Conservation (phyloP, 129 eudicot genomes). For the Sambucus nigra region DNA sequence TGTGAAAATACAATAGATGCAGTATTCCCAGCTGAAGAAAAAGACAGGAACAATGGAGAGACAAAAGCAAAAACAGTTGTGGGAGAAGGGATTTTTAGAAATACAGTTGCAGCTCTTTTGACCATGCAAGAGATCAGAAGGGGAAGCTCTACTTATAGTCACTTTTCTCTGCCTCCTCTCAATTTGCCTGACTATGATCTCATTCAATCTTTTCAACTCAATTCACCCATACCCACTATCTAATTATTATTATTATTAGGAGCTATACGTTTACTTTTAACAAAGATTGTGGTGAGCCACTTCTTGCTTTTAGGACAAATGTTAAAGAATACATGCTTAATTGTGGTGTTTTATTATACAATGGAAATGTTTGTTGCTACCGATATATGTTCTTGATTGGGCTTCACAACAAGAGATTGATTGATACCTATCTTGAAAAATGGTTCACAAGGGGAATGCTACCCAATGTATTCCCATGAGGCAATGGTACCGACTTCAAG, state of each 20-base stretch:
- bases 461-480: no score
- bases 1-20: slow-evolving; percentile 53
- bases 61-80: slow-evolving; percentile 23
- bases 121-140: slow-evolving; percentile 77
- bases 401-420: no score
- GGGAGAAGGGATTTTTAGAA: slow-evolving; percentile 73
- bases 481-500: no score
- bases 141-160: slow-evolving; percentile 74
- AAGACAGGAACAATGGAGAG: slow-evolving; percentile 9
- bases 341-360: no score
- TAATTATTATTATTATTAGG: slow-evolving; percentile 3
- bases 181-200: slow-evolving; percentile 53
- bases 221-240: slow-evolving; percentile 40
- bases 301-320: no score
- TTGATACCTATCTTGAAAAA: no score
- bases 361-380: no score
- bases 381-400: no score
- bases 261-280: background rate
- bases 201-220: slow-evolving; percentile 42
- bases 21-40: slow-evolving; percentile 33
- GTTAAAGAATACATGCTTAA: no score
- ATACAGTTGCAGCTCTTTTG: slow-evolving; percentile 74
- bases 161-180: slow-evolving; percentile 69
- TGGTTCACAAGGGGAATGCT: no score
- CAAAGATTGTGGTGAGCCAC: no score